Conservation (phyloP, 306 rosid species). For the Acacia crassicarpa region DNA sequence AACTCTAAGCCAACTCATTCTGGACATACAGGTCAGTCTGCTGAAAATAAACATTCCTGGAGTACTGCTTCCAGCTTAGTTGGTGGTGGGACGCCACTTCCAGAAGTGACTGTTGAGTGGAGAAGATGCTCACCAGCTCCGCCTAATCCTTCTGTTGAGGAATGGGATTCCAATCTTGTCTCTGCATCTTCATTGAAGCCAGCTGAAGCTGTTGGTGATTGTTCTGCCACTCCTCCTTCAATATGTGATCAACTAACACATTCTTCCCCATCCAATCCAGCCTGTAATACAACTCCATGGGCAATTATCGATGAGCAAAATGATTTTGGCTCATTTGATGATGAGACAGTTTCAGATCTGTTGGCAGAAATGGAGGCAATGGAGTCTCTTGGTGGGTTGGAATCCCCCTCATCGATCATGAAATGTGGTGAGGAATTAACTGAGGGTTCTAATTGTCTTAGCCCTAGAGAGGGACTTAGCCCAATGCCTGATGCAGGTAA, state of each 20-base stretch:
- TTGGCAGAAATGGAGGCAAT: slow-evolving; percentile 98
- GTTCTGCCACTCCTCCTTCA: slow-evolving; percentile 44
- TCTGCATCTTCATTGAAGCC: slow-evolving; percentile 55
- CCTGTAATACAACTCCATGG: slow-evolving; percentile 59
- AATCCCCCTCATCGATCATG: slow-evolving; percentile 71
- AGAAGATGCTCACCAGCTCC: slow-evolving; percentile 44
- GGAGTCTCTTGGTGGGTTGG: slow-evolving; percentile 84
- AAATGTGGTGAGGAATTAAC: slow-evolving; percentile 63
- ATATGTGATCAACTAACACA: slow-evolving; percentile 46
- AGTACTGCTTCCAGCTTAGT: slow-evolving; percentile 59
- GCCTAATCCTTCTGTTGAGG: slow-evolving; percentile 51
- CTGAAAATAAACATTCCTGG: slow-evolving; percentile 50
- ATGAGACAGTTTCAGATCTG: slow-evolving; percentile 93
- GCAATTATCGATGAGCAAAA: slow-evolving; percentile 62
- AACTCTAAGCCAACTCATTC: slow-evolving; percentile 30
- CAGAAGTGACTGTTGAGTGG: slow-evolving; percentile 49
- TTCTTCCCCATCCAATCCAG: slow-evolving; percentile 58
- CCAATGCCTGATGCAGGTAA: slow-evolving; percentile 79
- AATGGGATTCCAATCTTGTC: slow-evolving; percentile 59
- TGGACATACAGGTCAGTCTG: slow-evolving; percentile 31
- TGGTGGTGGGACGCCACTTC: slow-evolving; percentile 37
- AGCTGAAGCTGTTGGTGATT: slow-evolving; percentile 36
- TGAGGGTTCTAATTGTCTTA: slow-evolving; percentile 70
- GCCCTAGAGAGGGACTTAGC: slow-evolving; percentile 64
- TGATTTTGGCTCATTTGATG: slow-evolving; percentile 74